Evolutionary conservation across 1,284 basidiomycete genomes (phyloP), one percentile per base, ranked within the genome.

Genomic region (Neonothopanus nambi): DNA sequence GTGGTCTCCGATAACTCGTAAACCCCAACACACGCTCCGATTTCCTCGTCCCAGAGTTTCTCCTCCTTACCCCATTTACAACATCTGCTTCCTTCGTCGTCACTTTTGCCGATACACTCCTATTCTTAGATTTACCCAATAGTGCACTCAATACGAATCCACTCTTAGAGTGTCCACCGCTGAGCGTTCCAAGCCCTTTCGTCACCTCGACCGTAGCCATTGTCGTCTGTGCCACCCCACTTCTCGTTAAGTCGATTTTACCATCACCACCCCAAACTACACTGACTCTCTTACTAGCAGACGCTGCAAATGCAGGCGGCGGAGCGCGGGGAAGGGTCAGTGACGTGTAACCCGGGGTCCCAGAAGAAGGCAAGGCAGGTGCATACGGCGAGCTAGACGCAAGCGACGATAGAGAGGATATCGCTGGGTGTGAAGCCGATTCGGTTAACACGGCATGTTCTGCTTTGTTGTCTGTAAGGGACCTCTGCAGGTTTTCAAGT

Each of bases 131-230:
- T 51, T 42, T n/a, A 8, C 17, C 37, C 11, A 44, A 18, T 5
- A 51, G 5, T 7, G n/a, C 15, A 8, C 15, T 44, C 11, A 44
- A 18, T 5, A 51, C 12, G 7, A n/a, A 11, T 0, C 47, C 47
- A 28, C 17, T 17, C 24, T 26, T 33, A 57, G 49, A 52, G 53
- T 55, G 21, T 44, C 38, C 47, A 17, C 56, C 53, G 17, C 59
- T 55, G 13, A 26, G 48, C 41, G 42, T 48, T 15, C 62, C 60
- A 3, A 84, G 74, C 6, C 87, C 85, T 35, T 77, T 75, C n/a
- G 88, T 82, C 42, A 92, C 80, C 55, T 91, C 89, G 52, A 94
- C 82, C 40, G 84, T 91, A 8, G 87, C 87, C 92, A 95, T 94
- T 13, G 88, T 91, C 11, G 84, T 85, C 64, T 91, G 87, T 2